Evolutionary conservation across 169 alveolate species (phyloP).

Genomic region (Cryptosporidium andersoni): DNA sequence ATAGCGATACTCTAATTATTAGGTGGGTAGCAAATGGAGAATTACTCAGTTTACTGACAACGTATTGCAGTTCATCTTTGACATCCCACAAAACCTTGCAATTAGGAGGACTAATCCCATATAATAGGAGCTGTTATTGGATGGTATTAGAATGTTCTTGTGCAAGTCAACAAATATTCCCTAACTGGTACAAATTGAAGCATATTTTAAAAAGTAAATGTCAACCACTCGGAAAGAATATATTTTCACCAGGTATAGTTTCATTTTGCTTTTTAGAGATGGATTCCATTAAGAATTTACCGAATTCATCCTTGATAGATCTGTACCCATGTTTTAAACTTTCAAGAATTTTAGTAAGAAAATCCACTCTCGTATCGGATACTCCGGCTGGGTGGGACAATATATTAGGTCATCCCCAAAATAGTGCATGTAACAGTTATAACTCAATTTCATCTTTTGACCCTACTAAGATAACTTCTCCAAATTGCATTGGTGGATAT

Average conservation of each 20-base stretch:
- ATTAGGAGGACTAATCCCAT: neutral
- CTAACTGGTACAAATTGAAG: slow-evolving; percentile 30
- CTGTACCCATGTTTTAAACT: slow-evolving; percentile 3
- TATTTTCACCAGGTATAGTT: neutral
- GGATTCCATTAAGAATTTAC: neutral
- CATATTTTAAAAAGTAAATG: slow-evolving; percentile 7
- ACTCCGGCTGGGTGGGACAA: slow-evolving; percentile 61
- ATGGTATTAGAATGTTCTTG: slow-evolving; percentile 1
- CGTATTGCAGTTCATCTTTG: no score
- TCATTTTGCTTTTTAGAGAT: neutral
- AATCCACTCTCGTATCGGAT: slow-evolving; percentile 6
- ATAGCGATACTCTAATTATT: slow-evolving; percentile 23
- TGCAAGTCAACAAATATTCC: slow-evolving; percentile 1
- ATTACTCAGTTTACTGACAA: no score
- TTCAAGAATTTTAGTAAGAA: neutral
- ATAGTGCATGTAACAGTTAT: neutral
- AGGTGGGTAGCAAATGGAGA: neutral
- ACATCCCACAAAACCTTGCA: neutral
- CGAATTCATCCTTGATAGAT: neutral
- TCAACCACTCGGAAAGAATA: neutral
- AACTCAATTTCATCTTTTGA: neutral
- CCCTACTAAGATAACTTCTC: neutral
- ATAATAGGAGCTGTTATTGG: slow-evolving; percentile 51
- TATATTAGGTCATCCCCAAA: neutral
- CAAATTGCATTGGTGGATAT: slow-evolving; percentile 19